These are phyloP conservation scores for Abrus precatorius DNA, from an alignment of 306 rosid species.

Conservation along the genomic window DNA sequence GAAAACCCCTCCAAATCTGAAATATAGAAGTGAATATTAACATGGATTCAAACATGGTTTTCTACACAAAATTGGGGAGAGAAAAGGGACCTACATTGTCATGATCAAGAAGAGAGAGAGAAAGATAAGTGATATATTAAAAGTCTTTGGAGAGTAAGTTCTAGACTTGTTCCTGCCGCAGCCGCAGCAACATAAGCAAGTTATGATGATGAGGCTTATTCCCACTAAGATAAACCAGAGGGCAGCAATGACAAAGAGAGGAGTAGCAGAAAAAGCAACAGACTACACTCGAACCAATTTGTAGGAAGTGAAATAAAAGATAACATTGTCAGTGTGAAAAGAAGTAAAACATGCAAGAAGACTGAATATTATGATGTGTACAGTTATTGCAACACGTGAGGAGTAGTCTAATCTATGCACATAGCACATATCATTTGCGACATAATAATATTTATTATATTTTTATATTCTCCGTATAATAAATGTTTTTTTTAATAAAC, in stretches of 20 bases:
- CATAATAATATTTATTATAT: no score
- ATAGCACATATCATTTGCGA: no score
- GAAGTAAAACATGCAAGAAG: not conserved
- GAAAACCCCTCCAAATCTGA: slow-evolving; percentile 38
- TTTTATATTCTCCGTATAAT: no score
- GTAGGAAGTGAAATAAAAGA: not conserved
- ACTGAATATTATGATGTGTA: not conserved
- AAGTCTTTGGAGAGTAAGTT: slow-evolving; percentile 49
- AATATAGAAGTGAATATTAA: not conserved
- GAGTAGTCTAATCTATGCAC: no score
- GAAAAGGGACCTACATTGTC: slow-evolving; percentile 54
- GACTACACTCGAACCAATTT: slow-evolving; percentile 50
- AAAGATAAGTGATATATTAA: slow-evolving; percentile 50
- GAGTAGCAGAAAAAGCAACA: slow-evolving; percentile 54
- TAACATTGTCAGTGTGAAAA: not conserved
- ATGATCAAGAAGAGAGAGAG: slow-evolving; percentile 53
- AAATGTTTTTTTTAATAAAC: no score
- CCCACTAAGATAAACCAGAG: slow-evolving; percentile 49
- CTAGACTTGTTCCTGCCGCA: slow-evolving; percentile 42
- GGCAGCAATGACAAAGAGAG: slow-evolving; percentile 46
- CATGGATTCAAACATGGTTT: not conserved
- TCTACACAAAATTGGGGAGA: not conserved
- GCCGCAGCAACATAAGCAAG: slow-evolving; percentile 32
- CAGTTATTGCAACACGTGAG: no score
- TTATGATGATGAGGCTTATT: slow-evolving; percentile 36